phyloP scores from a whole-genome alignment of 352 stramenopile genomes.

The Globisporangium recalcitrans region DNA sequence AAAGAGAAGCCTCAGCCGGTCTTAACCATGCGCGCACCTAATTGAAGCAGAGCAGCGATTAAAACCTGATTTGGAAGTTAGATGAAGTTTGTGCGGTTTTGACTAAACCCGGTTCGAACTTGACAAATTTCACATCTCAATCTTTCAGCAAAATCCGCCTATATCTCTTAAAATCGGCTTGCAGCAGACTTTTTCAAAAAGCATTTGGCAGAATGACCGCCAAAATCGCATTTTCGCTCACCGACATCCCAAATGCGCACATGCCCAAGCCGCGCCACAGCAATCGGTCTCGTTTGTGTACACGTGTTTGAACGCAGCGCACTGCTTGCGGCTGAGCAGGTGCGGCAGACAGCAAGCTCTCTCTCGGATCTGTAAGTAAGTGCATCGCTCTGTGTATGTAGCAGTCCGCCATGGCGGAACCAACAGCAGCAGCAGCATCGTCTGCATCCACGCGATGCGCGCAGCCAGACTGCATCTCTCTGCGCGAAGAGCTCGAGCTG shows the following conservation, averaged over 20 bases:
- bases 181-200: neutral
- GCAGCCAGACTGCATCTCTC: slow-evolving; percentile 55
- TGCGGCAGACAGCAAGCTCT: neutral
- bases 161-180: neutral
- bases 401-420: neutral
- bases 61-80: too few relatives aligned
- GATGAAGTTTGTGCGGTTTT: too few relatives aligned
- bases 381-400: neutral
- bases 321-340: neutral
- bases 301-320: neutral
- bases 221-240: neutral
- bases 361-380: neutral
- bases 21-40: neutral
- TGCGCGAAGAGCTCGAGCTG: slow-evolving; percentile 61
- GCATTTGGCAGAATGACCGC: neutral
- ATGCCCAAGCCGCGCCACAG: neutral
- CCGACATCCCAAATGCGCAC: neutral
- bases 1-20: neutral
- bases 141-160: too few relatives aligned
- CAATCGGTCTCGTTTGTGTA: neutral
- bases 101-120: too few relatives aligned
- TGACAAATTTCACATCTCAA: too few relatives aligned
- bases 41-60: too few relatives aligned
- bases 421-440: neutral
- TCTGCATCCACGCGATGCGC: slow-evolving; percentile 25